These are phyloP conservation scores for Eucalyptus caleyi DNA, from an alignment of 345 rosid genomes.

Conservation along the genomic window DNA sequence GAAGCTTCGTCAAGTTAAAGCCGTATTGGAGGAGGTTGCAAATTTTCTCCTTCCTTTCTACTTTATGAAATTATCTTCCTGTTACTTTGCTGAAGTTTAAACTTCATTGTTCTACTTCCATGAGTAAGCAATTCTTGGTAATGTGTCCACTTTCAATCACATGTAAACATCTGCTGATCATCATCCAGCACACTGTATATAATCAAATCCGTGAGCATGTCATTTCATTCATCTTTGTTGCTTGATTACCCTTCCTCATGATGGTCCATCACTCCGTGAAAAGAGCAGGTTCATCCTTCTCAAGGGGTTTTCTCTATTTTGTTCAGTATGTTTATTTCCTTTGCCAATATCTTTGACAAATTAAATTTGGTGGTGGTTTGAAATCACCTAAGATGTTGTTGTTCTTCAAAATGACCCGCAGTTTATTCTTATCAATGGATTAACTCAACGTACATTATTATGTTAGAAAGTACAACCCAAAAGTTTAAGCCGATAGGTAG, in stretches of 20 bases:
- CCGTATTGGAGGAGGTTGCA: conserved; percentile 94
- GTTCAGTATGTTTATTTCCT: neutral
- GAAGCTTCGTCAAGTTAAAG: conserved; percentile 98
- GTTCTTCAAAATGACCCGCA: neutral
- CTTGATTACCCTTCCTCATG: neutral
- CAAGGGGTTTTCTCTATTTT: neutral
- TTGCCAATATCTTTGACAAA: neutral
- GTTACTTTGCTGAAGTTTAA: neutral
- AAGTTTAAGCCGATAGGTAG: neutral
- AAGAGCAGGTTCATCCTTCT: neutral
- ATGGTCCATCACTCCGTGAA: neutral
- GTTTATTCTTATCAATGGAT: neutral
- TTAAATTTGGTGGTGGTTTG: neutral
- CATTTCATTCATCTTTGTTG: neutral
- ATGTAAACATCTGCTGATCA: neutral
- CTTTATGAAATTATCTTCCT: neutral
- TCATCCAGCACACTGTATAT: neutral
- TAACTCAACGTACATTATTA: neutral
- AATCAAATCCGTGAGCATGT: neutral
- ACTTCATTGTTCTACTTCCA: neutral
- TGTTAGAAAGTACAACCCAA: neutral
- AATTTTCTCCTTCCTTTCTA: neutral
- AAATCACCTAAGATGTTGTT: neutral
- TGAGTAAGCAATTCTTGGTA: neutral
- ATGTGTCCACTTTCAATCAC: neutral